Evolutionary conservation across 139 green algal genomes (phyloP), one percentile per base, ranked within the genome.

Genomic region (Micractinium conductrix): DNA sequence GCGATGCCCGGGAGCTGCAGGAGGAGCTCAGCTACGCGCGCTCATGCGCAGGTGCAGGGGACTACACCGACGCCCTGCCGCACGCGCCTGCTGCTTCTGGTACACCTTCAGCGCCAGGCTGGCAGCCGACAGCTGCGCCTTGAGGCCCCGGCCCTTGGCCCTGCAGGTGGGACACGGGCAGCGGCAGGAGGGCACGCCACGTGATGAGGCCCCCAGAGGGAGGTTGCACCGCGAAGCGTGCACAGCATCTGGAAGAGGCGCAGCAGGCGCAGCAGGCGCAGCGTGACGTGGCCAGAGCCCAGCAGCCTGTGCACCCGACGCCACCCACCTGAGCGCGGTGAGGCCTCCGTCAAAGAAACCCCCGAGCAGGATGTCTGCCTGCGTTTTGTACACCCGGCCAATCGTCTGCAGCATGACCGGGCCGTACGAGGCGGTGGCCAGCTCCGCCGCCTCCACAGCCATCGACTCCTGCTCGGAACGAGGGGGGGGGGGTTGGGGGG

Each of bases 391-490:
- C 43, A 96, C 92, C 38, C 89, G 85, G 24, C 95, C 96, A 6
- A 98, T 94, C 19, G 95, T 87, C 37, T 92, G 78, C 84, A 98
- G 91, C 90, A 98, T 94, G 28, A 91, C 93, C n/a, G 92, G 88
- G 21, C 96, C 96, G 86, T 95, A 98, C 22, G 93, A 95, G 10
- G 91, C 89, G 22, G 89, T 80, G 2, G 88, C 93, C 62, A 98
- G 89, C 40, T 90, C 74, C 4, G 70, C 10, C 0, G 92, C 95
- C 73, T 97, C 92, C 44, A 85, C 81, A 0, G 81, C 58, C 91
- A 96, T 95, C 17, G 87, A 74, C 10, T 90, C 48, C 89, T 93
- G 92, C 63, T 42, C 22, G 37, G 7, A 60, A 22, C 19, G 8
- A 71, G 7, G 8, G 16, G 9, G 55, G 55, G 2, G 5, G n/a